A percentile compares a stretch with the other conserved stretches of the same genome.
Conservation (phyloP, 352 stramenopile species). For the Pythium dissotocum region DNA sequence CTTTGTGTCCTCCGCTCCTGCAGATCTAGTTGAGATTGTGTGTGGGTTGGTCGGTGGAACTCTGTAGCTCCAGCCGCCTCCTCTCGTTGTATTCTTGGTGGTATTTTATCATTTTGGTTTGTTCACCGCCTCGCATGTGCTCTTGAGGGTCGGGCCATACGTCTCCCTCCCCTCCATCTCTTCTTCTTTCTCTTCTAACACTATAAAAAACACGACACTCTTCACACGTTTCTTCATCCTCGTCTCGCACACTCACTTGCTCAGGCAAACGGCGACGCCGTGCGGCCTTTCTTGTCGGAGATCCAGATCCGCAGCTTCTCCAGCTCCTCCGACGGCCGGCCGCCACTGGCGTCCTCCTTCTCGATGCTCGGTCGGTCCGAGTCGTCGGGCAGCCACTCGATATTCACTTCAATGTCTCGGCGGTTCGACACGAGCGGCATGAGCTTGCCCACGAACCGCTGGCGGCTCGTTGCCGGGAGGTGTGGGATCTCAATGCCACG, state of each 20-base stretch:
- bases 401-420: slow-evolving; percentile 81
- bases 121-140: not conserved
- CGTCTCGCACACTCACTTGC: not conserved
- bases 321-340: slow-evolving; percentile 34
- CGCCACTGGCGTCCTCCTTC: slow-evolving; percentile 27
- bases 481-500: slow-evolving; percentile 80
- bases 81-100: not conserved
- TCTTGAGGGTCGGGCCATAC: not conserved
- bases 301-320: slow-evolving; percentile 89
- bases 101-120: not conserved
- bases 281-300: slow-evolving; percentile 83
- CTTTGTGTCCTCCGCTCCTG: too few relatives aligned
- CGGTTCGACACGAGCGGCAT: slow-evolving; percentile 83
- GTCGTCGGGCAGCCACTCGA: slow-evolving; percentile 81
- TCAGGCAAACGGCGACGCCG: slow-evolving; percentile 68
- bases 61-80: not conserved
- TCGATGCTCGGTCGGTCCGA: slow-evolving; percentile 35
- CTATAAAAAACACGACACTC: not conserved
- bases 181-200: not conserved
- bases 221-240: not conserved
- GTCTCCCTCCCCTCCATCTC: not conserved
- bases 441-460: slow-evolving; percentile 74
- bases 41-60: not conserved
- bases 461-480: slow-evolving; percentile 47
- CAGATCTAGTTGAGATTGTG: not conserved